Evolutionary conservation across 768 basidiomycete species (phyloP).

Genomic region (Mycena vitilis): DNA sequence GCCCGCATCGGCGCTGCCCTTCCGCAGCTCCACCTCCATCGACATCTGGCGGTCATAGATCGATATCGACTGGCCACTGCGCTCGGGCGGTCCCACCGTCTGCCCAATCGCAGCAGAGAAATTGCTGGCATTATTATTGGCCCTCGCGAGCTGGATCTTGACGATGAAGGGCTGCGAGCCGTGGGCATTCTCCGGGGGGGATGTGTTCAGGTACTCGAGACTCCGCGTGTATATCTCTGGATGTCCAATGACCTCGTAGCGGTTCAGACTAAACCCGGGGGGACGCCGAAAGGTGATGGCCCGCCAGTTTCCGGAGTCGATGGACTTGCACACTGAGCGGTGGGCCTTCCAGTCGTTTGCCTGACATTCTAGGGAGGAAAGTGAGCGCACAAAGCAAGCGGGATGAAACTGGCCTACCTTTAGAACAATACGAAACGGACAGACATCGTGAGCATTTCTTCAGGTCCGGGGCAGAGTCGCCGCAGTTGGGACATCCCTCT

Average conservation of each 20-base stretch:
- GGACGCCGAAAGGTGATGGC: not conserved
- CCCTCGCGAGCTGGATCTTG: slow-evolving; percentile 8
- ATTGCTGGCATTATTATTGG: not conserved
- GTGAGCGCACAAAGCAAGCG: not conserved
- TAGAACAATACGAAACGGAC: slow-evolving; percentile 14
- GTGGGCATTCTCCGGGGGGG: slow-evolving; percentile 15
- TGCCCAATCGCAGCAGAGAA: not conserved
- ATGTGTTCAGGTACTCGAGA: not conserved
- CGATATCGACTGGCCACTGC: slow-evolving; percentile 11
- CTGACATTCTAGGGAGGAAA: slow-evolving; percentile 23
- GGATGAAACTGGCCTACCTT: not conserved
- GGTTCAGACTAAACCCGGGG: not conserved
- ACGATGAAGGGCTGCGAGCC: slow-evolving; percentile 14
- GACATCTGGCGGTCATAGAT: slow-evolving; percentile 17
- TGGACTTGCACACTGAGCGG: slow-evolving; percentile 3
- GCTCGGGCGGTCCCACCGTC: not conserved
- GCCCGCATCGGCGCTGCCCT: not conserved
- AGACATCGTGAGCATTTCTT: slow-evolving; percentile 15
- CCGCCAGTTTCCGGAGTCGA: slow-evolving; percentile 6
- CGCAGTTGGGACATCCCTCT: slow-evolving; percentile 22
- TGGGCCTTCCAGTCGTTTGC: slow-evolving; percentile 21
- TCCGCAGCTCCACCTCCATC: not conserved
- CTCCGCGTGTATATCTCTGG: not conserved
- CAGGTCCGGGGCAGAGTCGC: slow-evolving; percentile 13
- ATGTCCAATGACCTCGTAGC: slow-evolving; percentile 10